Conservation (phyloP, 2,329 filamentous ascomycete species). For the Thielaviopsis musarum region DNA sequence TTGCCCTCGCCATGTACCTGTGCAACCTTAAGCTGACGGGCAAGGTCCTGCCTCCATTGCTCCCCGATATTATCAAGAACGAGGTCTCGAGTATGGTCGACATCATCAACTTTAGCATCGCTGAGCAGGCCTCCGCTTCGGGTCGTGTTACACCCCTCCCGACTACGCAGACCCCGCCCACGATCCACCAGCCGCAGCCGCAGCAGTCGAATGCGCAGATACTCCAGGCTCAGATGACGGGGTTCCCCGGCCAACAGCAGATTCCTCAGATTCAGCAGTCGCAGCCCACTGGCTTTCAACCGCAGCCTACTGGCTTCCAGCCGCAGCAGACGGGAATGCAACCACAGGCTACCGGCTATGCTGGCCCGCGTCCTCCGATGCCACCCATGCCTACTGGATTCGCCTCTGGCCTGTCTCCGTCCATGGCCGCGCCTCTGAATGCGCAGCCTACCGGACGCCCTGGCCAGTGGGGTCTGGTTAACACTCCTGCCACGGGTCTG, state of each 20-base stretch:
- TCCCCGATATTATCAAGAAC: conserved; percentile 82
- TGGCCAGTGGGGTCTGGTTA: conserved; percentile 97
- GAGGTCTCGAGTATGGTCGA: conserved; percentile 99
- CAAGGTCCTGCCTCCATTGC: conserved; percentile 53
- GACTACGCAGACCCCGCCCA: conserved; percentile 31
- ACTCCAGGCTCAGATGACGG: conserved; percentile 50
- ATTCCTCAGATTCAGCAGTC: conserved; percentile 9
- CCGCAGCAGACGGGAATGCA: conserved; percentile 38
- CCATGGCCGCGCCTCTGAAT: conserved; percentile 55
- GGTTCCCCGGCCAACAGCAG: conserved; percentile 36
- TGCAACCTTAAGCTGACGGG: conserved; percentile 87
- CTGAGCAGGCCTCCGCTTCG: conserved; percentile 45
- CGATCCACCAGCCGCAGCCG: conserved; percentile 53
- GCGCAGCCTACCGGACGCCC: conserved; percentile 88
- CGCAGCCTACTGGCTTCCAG: conserved; percentile 28
- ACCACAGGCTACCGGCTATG: conserved; percentile 51
- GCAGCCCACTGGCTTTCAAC: conserved; percentile 21
- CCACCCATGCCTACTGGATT: conserved; percentile 63
- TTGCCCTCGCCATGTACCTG: conserved; percentile 94
- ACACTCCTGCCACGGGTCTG: conserved; percentile 72
- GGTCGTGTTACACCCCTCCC: conserved; percentile 31
- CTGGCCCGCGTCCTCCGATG: conserved; percentile 70
- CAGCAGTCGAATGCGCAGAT: conserved; percentile 56
- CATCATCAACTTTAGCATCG: conserved; percentile 89
- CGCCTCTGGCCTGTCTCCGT: conserved; percentile 38